These are phyloP conservation scores for Fusarium beomiforme DNA, from an alignment of 2,329 filamentous ascomycete species.

Conservation along the genomic window DNA sequence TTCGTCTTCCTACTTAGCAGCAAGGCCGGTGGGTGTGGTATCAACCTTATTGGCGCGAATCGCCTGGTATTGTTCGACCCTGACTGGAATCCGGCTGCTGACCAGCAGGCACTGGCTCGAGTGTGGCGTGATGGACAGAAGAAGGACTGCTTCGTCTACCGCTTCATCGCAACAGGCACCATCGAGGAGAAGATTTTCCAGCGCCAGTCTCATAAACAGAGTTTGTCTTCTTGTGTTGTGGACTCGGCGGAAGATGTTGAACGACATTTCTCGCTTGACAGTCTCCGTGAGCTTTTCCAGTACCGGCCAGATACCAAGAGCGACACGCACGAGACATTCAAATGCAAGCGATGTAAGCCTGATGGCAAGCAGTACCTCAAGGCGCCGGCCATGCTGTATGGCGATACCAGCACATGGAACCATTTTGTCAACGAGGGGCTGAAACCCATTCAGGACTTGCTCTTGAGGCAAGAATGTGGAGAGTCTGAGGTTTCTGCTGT, in stretches of 20 bases:
- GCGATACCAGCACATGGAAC: conserved; percentile 99
- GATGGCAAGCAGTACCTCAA: conserved; percentile 90
- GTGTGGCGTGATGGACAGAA: conserved; percentile 99
- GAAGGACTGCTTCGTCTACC: conserved; percentile 99
- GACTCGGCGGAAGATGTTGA: conserved; percentile 97
- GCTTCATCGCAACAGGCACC: conserved; percentile 97
- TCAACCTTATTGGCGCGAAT: conserved; percentile 95
- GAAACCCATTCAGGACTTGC: conserved; percentile 85
- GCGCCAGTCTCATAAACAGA: conserved; percentile 97
- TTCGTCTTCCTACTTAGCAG: conserved; percentile 97
- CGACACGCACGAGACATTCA: conserved; percentile 98
- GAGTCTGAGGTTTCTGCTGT: conserved; percentile 89
- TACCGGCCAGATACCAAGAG: conserved; percentile 86
- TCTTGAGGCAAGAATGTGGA: conserved; percentile 85
- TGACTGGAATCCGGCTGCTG: conserved; percentile 97
- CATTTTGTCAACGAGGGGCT: conserved; percentile 89
- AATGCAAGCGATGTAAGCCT: conserved; percentile 92
- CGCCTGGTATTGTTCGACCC: conserved; percentile 96
- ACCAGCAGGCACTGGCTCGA: conserved; percentile 95
- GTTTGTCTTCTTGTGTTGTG: conserved; percentile 93
- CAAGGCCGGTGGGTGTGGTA: conserved; percentile 95
- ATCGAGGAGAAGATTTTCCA: conserved; percentile 99
- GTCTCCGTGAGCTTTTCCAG: conserved; percentile 91
- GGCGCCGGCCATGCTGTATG: conserved; percentile 93
- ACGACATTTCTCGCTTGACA: conserved; percentile 93